phyloP scores from a whole-genome alignment of 371 early-diverging fungal species.

The Fennellomyces sp. region DNA sequence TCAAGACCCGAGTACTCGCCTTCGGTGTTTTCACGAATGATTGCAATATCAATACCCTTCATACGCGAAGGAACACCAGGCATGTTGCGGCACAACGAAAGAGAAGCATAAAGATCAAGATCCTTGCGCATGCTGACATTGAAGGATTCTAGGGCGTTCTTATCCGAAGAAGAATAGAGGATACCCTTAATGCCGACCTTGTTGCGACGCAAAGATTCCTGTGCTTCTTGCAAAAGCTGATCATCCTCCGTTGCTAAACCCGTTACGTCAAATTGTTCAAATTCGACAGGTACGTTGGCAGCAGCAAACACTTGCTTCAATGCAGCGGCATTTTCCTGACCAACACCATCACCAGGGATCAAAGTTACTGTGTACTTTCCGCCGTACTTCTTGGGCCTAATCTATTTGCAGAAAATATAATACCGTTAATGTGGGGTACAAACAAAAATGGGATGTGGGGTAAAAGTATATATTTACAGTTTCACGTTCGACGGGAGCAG shows the following conservation, averaged over 20 bases:
- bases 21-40: slow-evolving; percentile 99
- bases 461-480: slow-evolving; percentile 26
- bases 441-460: background rate
- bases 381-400: slow-evolving; percentile 46
- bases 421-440: background rate
- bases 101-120: slow-evolving; percentile 94
- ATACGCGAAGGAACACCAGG: slow-evolving; percentile 83
- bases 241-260: slow-evolving; percentile 80
- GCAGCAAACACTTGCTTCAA: slow-evolving; percentile 94
- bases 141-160: slow-evolving; percentile 85
- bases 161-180: slow-evolving; percentile 87
- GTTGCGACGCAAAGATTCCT: slow-evolving; percentile 90
- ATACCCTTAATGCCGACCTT: slow-evolving; percentile 97
- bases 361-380: slow-evolving; percentile 93
- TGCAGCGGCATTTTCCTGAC: slow-evolving; percentile 87
- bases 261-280: slow-evolving; percentile 93
- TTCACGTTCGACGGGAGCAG: slow-evolving; percentile 47
- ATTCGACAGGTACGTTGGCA: slow-evolving; percentile 92
- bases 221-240: slow-evolving; percentile 79
- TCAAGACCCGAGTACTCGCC: slow-evolving; percentile 99
- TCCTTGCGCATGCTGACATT: slow-evolving; percentile 96
- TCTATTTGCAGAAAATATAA: slow-evolving; percentile 14
- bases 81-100: slow-evolving; percentile 84
- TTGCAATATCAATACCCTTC: slow-evolving; percentile 91
- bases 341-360: slow-evolving; percentile 98